These are phyloP conservation scores for Kwoniella bestiolae DNA, from an alignment of 768 basidiomycete species.

Conservation along the genomic window DNA sequence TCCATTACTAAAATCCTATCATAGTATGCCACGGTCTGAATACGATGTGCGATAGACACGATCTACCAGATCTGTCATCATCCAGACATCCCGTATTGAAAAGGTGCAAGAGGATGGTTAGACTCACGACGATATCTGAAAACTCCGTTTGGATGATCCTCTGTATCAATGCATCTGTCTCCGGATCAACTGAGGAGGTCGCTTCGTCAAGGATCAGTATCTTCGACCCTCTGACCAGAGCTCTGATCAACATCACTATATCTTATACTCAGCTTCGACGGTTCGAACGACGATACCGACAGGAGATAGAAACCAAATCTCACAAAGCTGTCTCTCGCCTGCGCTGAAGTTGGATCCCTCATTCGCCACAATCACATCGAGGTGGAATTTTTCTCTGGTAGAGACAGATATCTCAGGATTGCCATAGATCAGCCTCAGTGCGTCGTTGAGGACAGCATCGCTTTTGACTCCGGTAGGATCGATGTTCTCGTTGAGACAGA, in stretches of 20 bases:
- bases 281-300: too few species aligned
- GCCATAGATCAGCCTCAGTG: conserved; percentile 67
- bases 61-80: too few species aligned
- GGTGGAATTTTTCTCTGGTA: conserved; percentile 66
- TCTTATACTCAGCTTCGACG: too few species aligned
- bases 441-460: conserved; percentile 68
- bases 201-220: conserved; percentile 68
- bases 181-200: conserved; percentile 60
- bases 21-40: conserved; percentile 53
- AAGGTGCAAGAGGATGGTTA: conserved; percentile 74
- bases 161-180: conserved; percentile 67
- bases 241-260: conserved; percentile 68
- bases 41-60: conserved; percentile 43
- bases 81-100: conserved; percentile 48
- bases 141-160: conserved; percentile 70
- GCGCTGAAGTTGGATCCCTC: conserved; percentile 71
- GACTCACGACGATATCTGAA: conserved; percentile 34
- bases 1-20: conserved; percentile 56
- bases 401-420: conserved; percentile 55
- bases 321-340: conserved; percentile 67
- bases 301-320: too few species aligned
- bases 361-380: conserved; percentile 67
- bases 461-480: conserved; percentile 65
- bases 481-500: conserved; percentile 58
- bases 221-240: conserved; percentile 66